These are phyloP conservation scores for Psophocarpus tetragonolobus DNA, from an alignment of 306 rosid species.

Conservation along the genomic window DNA sequence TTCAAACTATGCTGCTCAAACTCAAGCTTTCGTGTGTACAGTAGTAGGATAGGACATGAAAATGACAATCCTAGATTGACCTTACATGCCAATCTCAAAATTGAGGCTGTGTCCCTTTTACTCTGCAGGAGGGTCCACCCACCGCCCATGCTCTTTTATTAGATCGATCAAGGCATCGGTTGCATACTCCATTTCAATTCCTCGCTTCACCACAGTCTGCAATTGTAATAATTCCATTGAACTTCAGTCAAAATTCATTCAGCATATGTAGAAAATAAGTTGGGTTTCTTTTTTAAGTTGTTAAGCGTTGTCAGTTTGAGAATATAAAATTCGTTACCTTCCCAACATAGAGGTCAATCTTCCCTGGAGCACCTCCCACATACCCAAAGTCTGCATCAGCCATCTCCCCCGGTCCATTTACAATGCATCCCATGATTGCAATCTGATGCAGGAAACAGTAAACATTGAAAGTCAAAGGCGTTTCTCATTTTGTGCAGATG, in stretches of 20 bases:
- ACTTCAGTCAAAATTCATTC: slow-evolving; percentile 33
- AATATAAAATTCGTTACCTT: slow-evolving; percentile 59
- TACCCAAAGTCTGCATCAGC: slow-evolving; percentile 99
- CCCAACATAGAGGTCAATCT: slow-evolving; percentile 97
- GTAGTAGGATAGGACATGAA: neutral
- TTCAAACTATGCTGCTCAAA: slow-evolving; percentile 24
- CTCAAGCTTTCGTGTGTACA: neutral
- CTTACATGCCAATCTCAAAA: slow-evolving; percentile 2
- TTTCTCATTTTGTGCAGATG: slow-evolving; percentile 1
- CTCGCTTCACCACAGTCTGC: slow-evolving; percentile 95
- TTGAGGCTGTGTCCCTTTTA: slow-evolving; percentile 23
- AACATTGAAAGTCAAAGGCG: neutral
- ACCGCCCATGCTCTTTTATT: slow-evolving; percentile 87
- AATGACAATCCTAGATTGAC: neutral
- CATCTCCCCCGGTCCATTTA: slow-evolving; percentile 99
- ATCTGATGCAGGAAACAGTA: slow-evolving; percentile 51
- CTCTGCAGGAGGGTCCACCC: slow-evolving; percentile 89
- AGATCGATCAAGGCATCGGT: slow-evolving; percentile 91
- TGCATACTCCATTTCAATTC: slow-evolving; percentile 88
- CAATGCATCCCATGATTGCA: slow-evolving; percentile 99
- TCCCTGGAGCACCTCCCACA: slow-evolving; percentile 97
- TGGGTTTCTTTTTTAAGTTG: neutral
- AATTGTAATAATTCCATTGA: slow-evolving; percentile 29
- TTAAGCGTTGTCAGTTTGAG: neutral
- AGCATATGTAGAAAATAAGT: neutral